Evolutionary conservation across 192 early-diverging fungal species (phyloP).

Genomic region (Linnemannia schmuckeri): DNA sequence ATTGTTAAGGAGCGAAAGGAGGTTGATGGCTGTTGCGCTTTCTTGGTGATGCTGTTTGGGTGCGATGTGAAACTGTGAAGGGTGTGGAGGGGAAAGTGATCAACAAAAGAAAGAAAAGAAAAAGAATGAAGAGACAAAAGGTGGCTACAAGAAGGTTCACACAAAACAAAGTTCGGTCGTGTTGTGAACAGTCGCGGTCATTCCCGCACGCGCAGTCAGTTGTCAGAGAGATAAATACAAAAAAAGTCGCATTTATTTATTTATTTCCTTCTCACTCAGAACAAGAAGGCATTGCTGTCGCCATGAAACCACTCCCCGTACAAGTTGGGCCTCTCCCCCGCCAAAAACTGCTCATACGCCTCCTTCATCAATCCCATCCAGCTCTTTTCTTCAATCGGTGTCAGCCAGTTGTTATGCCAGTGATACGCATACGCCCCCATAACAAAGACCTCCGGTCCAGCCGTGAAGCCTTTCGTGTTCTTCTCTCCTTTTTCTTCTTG

Average conservation of each 20-base stretch:
- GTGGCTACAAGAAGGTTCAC: no score
- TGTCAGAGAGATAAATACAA: background rate
- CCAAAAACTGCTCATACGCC: conserved; percentile 42
- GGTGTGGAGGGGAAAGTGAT: background rate
- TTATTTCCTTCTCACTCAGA: background rate
- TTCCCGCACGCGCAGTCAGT: background rate
- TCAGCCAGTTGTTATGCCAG: conserved; percentile 56
- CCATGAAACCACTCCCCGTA: conserved; percentile 52
- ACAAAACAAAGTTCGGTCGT: no score
- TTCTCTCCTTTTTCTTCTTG: background rate
- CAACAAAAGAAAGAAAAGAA: background rate
- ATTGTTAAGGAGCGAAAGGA: background rate
- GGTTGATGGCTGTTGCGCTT: background rate
- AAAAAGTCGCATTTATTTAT: background rate
- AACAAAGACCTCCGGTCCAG: conserved; percentile 47
- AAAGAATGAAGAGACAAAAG: background rate
- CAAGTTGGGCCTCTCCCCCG: conserved; percentile 36
- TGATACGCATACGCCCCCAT: conserved; percentile 53
- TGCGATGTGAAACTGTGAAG: background rate
- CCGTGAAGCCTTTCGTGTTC: conserved; percentile 21
- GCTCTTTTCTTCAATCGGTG: conserved; percentile 27
- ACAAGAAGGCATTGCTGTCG: background rate
- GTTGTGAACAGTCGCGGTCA: background rate
- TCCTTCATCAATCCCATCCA: conserved; percentile 53
- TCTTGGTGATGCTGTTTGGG: background rate